Percentiles rank a stretch among this genome's conserved stretches.
Evolutionary conservation across 2,329 filamentous ascomycete genomes (phyloP).

Genomic region (Hypoxylon sp.): DNA sequence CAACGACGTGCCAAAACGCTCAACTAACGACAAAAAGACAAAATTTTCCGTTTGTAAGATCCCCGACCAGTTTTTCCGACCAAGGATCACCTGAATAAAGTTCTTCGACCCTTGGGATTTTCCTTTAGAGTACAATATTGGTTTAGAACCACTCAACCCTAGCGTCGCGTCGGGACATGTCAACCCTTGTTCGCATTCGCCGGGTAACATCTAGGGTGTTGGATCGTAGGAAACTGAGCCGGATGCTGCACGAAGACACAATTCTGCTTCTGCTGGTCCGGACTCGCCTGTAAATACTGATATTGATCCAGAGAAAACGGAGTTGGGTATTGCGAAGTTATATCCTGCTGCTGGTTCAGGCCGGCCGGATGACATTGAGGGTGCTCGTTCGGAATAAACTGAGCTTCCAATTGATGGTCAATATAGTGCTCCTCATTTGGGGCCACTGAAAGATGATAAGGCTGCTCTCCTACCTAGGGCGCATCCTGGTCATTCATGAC

Average conservation of each 20-base stretch:
- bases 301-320: not conserved
- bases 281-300: not conserved
- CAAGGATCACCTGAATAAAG: not conserved
- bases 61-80: not conserved
- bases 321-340: not conserved
- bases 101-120: not conserved
- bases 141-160: not conserved
- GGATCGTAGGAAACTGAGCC: not conserved
- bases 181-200: not conserved
- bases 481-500: constrained; percentile 51
- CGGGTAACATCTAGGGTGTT: not conserved
- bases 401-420: not conserved
- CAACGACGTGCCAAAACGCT: not conserved
- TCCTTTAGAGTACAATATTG: not conserved
- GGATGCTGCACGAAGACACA: not conserved
- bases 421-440: not conserved
- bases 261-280: not conserved
- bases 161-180: no score
- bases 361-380: not conserved
- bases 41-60: not conserved
- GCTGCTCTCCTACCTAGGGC: constrained; percentile 42
- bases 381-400: not conserved
- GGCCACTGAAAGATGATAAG: not conserved
- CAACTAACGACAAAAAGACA: not conserved
- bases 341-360: not conserved